Percentiles rank a stretch among this genome's conserved stretches.
phyloP scores from a whole-genome alignment of 164 flowering plant genomes.

The Kingdonia uniflora region DNA sequence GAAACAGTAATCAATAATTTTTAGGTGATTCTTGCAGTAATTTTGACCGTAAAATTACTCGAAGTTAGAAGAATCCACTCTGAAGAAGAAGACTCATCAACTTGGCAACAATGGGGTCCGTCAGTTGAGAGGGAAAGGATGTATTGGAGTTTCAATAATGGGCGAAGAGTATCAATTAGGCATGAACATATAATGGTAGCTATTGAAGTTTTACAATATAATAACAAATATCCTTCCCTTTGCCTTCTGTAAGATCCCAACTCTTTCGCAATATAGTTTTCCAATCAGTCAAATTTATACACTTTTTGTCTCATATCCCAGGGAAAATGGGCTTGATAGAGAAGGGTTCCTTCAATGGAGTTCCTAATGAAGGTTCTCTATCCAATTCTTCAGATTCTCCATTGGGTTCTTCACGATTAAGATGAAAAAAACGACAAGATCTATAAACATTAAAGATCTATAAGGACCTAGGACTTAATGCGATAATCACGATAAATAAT shows the following conservation, averaged over 20 bases:
- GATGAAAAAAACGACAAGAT: too few species aligned
- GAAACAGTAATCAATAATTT: conserved; percentile 87
- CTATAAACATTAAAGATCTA: too few species aligned
- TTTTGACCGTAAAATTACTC: conserved; percentile 64
- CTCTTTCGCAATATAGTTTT: conserved; percentile 61
- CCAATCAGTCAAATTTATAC: conserved; percentile 79
- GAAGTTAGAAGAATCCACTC: conserved; percentile 81
- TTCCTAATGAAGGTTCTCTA: conserved; percentile 15
- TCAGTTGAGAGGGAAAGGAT: conserved; percentile 84
- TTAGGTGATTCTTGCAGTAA: conserved; percentile 87
- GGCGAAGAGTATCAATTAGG: conserved; percentile 85
- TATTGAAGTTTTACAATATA: conserved; percentile 87
- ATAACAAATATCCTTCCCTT: conserved; percentile 87
- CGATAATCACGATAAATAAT: too few species aligned
- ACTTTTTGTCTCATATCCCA: conserved; percentile 71
- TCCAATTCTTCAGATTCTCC: conserved; percentile 32
- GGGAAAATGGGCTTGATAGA: conserved; percentile 26
- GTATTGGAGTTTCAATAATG: conserved; percentile 93
- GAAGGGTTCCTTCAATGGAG: conserved; percentile 20
- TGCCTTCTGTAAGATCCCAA: conserved; percentile 87
- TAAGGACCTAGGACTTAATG: too few species aligned
- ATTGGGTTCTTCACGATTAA: conserved; percentile 19
- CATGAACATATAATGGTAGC: conserved; percentile 62
- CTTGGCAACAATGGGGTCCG: conserved; percentile 95
- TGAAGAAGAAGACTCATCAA: conserved; percentile 92